Evolutionary conservation across 164 flowering plant genomes (phyloP), one percentile per base, ranked within the genome.

Genomic region (Houttuynia cordata): DNA sequence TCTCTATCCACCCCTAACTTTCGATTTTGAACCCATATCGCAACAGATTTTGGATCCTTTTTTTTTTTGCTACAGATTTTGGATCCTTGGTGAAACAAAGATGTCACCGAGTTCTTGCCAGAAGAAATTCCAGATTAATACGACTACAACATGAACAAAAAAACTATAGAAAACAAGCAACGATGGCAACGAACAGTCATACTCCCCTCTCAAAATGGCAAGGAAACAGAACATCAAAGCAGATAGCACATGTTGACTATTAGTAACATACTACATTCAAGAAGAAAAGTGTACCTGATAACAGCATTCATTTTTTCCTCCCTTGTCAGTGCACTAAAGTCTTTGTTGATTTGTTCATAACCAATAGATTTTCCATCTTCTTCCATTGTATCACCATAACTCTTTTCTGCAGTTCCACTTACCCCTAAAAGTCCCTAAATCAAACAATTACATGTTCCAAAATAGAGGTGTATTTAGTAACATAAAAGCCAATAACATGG

Each of bases 241-340:
- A 6, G 37, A 6, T 6, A 30, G 37, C 37, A 30, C 6, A 30
- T 2, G 37, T 30, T 30, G 37, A 6, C 37, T 30, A 6, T 6
- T 30, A 30, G 37, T 30, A 30, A 30, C 37, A 30, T 2, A 6
- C 37, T 30, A 30, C 6, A 30, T 30, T 30, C 30, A 22, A 22
- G 53, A 17, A 34, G 49, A 52, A 49, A 52, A 49, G 8, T 64
- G 63, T 52, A 86, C 97, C 88, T 86, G 56, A 79, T 73, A 7
- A 89, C 82, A 62, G 82, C 81, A 68, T 83, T 92, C 94, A 90
- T 87, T 70, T 83, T 87, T 67, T 92, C 97, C 72, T 93, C 92
- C 65, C 53, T 80, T 34, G 98, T 75, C 74, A 92, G 65, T 55
- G 87, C 71, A 75, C 73, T 74, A 57, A 84, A 47, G 62, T 92